Conservation (phyloP, 2,329 filamentous ascomycete species). For the Aspergillus neoniger region DNA sequence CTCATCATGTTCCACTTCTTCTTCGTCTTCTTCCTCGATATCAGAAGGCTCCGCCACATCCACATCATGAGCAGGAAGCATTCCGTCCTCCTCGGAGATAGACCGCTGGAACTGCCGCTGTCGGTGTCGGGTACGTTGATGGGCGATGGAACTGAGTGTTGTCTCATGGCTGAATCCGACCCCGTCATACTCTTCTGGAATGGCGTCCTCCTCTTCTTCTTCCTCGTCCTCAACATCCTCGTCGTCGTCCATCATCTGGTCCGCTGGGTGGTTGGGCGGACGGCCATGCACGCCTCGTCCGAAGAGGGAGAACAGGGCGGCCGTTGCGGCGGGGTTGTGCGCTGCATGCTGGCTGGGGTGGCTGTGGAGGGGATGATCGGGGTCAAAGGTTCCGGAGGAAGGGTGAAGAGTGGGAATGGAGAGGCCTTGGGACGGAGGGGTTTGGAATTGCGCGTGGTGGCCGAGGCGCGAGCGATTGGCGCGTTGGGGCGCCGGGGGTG, state of each 20-base stretch:
- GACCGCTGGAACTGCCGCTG: too few relatives aligned
- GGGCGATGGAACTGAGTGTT: too few relatives aligned
- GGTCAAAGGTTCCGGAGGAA: conserved; percentile 30
- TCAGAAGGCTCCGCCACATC: neutral
- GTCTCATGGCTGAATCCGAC: too few relatives aligned
- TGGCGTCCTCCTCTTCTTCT: neutral
- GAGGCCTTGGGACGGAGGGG: conserved; percentile 33
- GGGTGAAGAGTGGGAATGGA: conserved; percentile 31
- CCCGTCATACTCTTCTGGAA: too few relatives aligned
- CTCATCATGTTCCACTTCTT: neutral
- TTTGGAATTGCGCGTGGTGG: conserved; percentile 33
- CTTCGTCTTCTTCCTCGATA: neutral
- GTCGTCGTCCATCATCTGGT: conserved; percentile 13
- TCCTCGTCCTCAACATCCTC: neutral
- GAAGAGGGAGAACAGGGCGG: conserved; percentile 26
- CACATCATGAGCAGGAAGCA: neutral
- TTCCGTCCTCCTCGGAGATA: neutral
- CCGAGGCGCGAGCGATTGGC: conserved; percentile 15
- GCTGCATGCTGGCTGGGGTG: neutral
- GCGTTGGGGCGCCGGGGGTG: conserved; percentile 15
- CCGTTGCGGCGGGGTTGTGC: conserved; percentile 19
- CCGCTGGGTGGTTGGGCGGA: conserved; percentile 4
- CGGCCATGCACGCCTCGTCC: conserved; percentile 16
- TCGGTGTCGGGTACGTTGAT: too few relatives aligned
- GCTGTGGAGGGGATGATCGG: conserved; percentile 23